Conservation (phyloP, 1,284 basidiomycete genomes). For the Sparassis latifolia region DNA sequence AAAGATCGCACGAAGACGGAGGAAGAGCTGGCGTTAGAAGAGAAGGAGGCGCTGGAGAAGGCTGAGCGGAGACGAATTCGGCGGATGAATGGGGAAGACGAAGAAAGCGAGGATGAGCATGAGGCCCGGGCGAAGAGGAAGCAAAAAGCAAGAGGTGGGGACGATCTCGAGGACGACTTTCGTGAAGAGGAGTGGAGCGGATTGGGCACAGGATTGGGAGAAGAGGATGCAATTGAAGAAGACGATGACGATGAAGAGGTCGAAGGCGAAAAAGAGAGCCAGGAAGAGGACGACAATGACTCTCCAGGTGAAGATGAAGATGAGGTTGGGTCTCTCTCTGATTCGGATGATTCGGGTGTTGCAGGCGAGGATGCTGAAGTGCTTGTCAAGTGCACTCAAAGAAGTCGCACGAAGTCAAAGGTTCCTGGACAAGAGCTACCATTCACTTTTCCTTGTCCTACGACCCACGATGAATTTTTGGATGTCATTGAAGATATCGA, state of each 20-base stretch:
- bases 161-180: constrained; percentile 95
- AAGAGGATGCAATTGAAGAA: constrained; percentile 26
- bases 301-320: constrained; percentile 21
- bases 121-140: constrained; percentile 35
- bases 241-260: constrained; percentile 28
- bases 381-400: neutral
- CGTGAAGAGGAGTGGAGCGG: constrained; percentile 39
- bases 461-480: constrained; percentile 83
- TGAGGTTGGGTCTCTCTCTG: neutral
- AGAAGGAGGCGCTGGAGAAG: constrained; percentile 81
- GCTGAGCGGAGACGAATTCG: constrained; percentile 77
- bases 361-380: constrained; percentile 21
- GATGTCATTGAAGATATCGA: constrained; percentile 69
- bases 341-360: neutral
- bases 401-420: neutral
- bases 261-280: constrained; percentile 29
- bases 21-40: constrained; percentile 87
- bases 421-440: constrained; percentile 59
- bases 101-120: constrained; percentile 56
- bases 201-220: constrained; percentile 46
- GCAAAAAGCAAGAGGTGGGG: constrained; percentile 53
- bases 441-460: constrained; percentile 88
- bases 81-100: constrained; percentile 84
- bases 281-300: constrained; percentile 25
- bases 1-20: constrained; percentile 97